Percentiles rank a stretch among this genome's conserved stretches.
Conservation (phyloP, 2,329 filamentous ascomycete species). For the Waltergamsia citrina region DNA sequence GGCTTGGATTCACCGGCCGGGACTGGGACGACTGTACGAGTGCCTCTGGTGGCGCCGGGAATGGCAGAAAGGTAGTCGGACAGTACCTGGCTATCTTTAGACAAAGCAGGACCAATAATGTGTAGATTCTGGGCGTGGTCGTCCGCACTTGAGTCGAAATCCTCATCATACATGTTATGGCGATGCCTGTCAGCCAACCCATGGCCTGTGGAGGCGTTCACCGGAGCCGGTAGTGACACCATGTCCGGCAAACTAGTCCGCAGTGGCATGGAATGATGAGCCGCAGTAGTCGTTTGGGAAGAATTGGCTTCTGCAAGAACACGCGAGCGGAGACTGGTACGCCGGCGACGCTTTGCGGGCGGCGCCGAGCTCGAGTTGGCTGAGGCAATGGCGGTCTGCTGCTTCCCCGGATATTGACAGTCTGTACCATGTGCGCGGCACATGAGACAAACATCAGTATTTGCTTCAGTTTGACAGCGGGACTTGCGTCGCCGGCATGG, state of each 20-base stretch:
- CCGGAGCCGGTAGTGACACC: not conserved
- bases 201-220: not conserved
- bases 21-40: conserved; percentile 18
- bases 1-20: conserved; percentile 22
- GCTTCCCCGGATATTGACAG: conserved; percentile 46
- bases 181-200: not conserved
- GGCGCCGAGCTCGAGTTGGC: conserved; percentile 9
- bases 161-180: conserved; percentile 6
- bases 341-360: conserved; percentile 4
- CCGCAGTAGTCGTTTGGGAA: not conserved
- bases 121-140: conserved; percentile 33
- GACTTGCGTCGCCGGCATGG: conserved; percentile 52
- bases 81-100: conserved; percentile 50
- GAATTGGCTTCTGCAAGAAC: not conserved
- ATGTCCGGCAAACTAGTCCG: not conserved
- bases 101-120: conserved; percentile 50
- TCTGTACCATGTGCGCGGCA: conserved; percentile 49
- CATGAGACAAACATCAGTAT: conserved; percentile 42
- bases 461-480: conserved; percentile 47
- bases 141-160: conserved; percentile 20
- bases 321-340: not conserved
- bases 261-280: not conserved
- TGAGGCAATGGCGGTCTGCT: conserved; percentile 10
- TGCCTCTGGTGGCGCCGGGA: conserved; percentile 16
- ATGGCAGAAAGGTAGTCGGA: conserved; percentile 42